A percentile compares a stretch with the other conserved stretches of the same genome.
phyloP scores from a whole-genome alignment of 441 rosid genomes.

The Cnidoscolus chayamansa region DNA sequence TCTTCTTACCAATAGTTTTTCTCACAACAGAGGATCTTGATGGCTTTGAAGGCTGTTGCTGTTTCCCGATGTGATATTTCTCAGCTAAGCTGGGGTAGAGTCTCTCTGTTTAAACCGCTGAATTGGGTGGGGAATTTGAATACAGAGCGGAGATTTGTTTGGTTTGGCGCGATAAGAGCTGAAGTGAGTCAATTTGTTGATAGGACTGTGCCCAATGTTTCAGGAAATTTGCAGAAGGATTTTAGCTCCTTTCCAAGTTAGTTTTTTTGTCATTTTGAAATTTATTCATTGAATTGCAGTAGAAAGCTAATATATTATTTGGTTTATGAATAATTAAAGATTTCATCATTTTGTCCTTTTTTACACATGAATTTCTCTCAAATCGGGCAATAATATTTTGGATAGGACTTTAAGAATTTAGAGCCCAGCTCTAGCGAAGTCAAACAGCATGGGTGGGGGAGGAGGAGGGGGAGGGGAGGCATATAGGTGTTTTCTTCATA shows the following conservation, averaged over 20 bases:
- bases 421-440: not conserved
- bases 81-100: slow-evolving; percentile 20
- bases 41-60: slow-evolving; percentile 32
- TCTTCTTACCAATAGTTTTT: not conserved
- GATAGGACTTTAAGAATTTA: not conserved
- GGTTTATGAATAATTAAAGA: too few relatives aligned
- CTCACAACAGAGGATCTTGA: slow-evolving; percentile 7
- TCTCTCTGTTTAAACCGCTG: slow-evolving; percentile 14
- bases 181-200: slow-evolving; percentile 21
- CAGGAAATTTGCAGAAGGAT: slow-evolving; percentile 37
- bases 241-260: slow-evolving; percentile 44
- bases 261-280: slow-evolving; percentile 11
- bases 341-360: not conserved
- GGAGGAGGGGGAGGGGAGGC: too few relatives aligned
- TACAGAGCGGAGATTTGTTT: slow-evolving; percentile 7
- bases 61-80: slow-evolving; percentile 15
- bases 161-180: slow-evolving; percentile 23
- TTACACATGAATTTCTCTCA: not conserved
- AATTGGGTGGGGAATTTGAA: slow-evolving; percentile 9
- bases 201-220: slow-evolving; percentile 22
- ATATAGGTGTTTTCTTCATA: too few relatives aligned
- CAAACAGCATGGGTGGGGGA: too few relatives aligned
- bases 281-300: not conserved
- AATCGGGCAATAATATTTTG: not conserved
- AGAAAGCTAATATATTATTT: not conserved